Evolutionary conservation across 2,329 filamentous ascomycete species (phyloP).

Genomic region (Hypoxylon sp.): DNA sequence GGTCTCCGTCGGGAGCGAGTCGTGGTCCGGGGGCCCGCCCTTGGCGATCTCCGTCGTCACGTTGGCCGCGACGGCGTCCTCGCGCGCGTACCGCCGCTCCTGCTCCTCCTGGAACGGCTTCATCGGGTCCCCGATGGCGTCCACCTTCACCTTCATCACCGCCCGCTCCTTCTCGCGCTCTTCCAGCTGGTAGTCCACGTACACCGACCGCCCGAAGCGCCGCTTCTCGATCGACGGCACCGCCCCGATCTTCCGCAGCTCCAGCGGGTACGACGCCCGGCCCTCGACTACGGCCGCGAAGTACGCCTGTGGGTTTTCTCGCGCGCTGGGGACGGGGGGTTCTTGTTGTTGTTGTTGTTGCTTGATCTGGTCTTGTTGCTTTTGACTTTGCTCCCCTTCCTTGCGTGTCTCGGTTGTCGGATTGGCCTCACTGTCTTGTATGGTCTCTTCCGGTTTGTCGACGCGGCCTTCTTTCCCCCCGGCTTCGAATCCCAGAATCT

Average conservation of each 20-base stretch:
- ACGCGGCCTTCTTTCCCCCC: no score
- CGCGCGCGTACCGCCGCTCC: neutral
- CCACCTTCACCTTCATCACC: neutral
- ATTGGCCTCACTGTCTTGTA: neutral
- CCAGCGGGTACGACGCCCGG: neutral
- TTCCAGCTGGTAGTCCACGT: neutral
- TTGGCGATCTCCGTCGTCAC: neutral
- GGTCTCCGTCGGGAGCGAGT: constrained; percentile 52
- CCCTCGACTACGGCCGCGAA: neutral
- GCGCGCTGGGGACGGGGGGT: neutral
- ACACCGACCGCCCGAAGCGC: neutral
- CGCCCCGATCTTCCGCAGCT: neutral
- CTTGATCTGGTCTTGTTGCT: no score
- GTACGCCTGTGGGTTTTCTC: neutral
- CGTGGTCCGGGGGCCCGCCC: constrained; percentile 47
- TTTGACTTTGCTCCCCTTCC: no score
- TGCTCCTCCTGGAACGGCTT: neutral
- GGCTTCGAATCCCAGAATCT: no score
- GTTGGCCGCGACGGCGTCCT: neutral
- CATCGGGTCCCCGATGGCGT: neutral
- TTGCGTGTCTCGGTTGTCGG: no score
- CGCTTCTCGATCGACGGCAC: neutral
- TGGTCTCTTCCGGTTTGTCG: neutral
- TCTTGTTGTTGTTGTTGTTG: no score
- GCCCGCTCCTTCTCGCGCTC: neutral